phyloP scores from a whole-genome alignment of 164 flowering plant genomes.

The Piper betle region DNA sequence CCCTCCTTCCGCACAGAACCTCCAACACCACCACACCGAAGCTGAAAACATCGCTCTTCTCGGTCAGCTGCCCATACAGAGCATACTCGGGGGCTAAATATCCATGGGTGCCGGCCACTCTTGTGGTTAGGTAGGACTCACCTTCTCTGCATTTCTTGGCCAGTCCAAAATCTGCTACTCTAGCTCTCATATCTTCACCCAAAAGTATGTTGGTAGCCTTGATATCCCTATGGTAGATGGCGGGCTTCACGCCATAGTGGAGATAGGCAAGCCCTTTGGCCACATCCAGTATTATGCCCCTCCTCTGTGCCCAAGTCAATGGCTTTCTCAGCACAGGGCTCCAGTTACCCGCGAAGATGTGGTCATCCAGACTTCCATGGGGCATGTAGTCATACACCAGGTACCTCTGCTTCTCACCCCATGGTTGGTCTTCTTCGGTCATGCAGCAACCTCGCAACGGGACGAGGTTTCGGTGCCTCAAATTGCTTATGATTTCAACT shows the following conservation, averaged over 20 bases:
- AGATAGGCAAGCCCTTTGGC: conserved; percentile 73
- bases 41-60: conserved; percentile 84
- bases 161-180: conserved; percentile 78
- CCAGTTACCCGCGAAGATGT: conserved; percentile 15
- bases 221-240: conserved; percentile 65
- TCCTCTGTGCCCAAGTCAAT: conserved; percentile 64
- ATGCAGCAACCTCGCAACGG: conserved; percentile 62
- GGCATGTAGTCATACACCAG: conserved; percentile 74
- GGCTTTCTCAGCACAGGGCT: conserved; percentile 3
- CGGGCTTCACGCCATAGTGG: conserved; percentile 76
- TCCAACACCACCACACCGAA: conserved; percentile 71
- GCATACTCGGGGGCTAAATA: conserved; percentile 84
- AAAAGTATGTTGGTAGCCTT: conserved; percentile 74
- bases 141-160: conserved; percentile 65
- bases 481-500: conserved; percentile 61
- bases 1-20: conserved; percentile 78
- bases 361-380: conserved; percentile 59
- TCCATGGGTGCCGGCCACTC: conserved; percentile 86
- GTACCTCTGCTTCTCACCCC: conserved; percentile 28
- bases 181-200: conserved; percentile 59
- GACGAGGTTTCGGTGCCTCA: conserved; percentile 64
- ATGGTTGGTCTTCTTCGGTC: conserved; percentile 16
- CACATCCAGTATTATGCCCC: conserved; percentile 58
- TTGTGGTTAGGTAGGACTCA: conserved; percentile 74
- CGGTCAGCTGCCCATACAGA: conserved; percentile 78